Conservation (phyloP, 2,329 filamentous ascomycete species). For the Aspergillus hortae region DNA sequence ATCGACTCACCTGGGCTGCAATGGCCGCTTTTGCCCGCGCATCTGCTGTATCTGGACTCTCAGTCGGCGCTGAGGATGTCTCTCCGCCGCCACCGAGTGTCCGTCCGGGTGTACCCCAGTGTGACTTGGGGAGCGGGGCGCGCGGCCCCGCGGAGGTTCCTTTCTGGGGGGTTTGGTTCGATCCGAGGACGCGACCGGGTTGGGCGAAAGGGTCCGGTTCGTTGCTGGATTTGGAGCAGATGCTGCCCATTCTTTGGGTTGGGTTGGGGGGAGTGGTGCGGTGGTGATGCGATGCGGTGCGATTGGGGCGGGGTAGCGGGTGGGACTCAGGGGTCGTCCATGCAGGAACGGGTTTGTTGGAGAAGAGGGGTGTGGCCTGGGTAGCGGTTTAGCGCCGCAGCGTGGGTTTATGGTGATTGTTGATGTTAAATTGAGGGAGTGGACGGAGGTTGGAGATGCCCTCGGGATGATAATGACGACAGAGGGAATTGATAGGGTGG, state of each 20-base stretch:
- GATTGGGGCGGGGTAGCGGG: background rate
- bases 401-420: background rate
- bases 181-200: constrained; percentile 69
- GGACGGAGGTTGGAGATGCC: background rate
- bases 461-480: background rate
- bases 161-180: constrained; percentile 31
- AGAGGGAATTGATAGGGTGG: background rate
- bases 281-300: background rate
- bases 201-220: constrained; percentile 63
- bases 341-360: background rate
- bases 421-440: background rate
- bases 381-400: background rate
- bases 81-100: constrained; percentile 56
- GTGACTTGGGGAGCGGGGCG: constrained; percentile 49
- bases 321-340: background rate
- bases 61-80: background rate
- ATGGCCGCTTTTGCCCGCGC: constrained; percentile 70
- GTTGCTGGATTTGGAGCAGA: constrained; percentile 70
- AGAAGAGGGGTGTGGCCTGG: background rate
- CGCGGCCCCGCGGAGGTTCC: constrained; percentile 45
- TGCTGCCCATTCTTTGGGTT: constrained; percentile 67
- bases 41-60: constrained; percentile 40
- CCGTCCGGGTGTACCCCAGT: constrained; percentile 46
- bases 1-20: constrained; percentile 72
- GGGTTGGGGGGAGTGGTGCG: constrained; percentile 4